Base-by-base conservation (phyloP, 371 early-diverging fungal genomes). In the Gilbertella persicaria region DNA sequence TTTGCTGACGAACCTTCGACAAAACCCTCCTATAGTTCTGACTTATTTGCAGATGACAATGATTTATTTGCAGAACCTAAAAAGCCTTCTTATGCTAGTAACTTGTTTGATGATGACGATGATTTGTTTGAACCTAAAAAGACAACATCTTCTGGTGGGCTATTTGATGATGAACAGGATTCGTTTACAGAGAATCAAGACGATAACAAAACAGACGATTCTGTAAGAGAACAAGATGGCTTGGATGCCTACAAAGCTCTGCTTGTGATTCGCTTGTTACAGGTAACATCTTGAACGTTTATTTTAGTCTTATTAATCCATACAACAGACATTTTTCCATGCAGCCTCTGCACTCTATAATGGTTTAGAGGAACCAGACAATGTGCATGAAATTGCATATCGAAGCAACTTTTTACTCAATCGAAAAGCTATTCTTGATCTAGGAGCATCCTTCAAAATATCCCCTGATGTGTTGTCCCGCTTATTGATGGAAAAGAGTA, bases 401-500 rank as follows among this genome's bases (percentile, higher is more conserved):
- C 60, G 56, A 4, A 29, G 49, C 1, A 41, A 46, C 12, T 69
- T 67, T 29, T 16, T 60, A 5, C 33, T 41, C 25, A 69, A 60
- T 20, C 50, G 66, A 17, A 48, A 75, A 13, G 60, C 67, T 17
- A 28, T 75, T 12, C 28, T 67, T 33, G 51, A 57, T 3, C 37
- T 71, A 16, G 73, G 71, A 4, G 62, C 73, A 38, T 54, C 68
- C 3, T 55, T 69, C 13, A 54, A 65, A 13, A 68, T 78, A 4
- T 58, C 65, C 0, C 46, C 60, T 1, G n/a, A 37, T 14, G 26
- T 62, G 2, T 64, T 73, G 16, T 56, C 61, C 2, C 52, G 63
- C 5, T 45, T 81, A 0, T 48, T 84, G 28, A 78, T 80, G 59
- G 71, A 75, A 59, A 84, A 84, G 46, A 77, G 81, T 24, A 78